These are phyloP conservation scores for Diatrype stigma DNA, from an alignment of 2,329 filamentous ascomycete genomes.

Conservation along the genomic window DNA sequence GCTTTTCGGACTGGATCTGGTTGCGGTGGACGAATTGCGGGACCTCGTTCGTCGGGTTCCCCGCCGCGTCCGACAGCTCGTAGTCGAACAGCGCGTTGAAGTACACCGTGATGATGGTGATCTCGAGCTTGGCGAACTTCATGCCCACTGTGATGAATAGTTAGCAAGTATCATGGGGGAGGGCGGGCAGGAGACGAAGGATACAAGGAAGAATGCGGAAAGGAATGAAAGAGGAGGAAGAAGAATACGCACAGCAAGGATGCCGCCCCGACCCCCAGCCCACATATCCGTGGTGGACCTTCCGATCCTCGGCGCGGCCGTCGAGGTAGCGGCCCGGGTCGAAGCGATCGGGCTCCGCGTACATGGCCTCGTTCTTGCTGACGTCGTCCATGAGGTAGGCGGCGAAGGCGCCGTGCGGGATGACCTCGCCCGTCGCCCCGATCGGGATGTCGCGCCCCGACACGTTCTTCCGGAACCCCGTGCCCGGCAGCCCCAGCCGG, in stretches of 20 bases:
- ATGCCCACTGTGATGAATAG: slow-evolving; percentile 23
- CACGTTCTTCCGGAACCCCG: slow-evolving; percentile 48
- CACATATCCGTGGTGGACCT: slow-evolving; percentile 17
- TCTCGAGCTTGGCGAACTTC: slow-evolving; percentile 45
- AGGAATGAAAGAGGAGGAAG: slow-evolving; percentile 3
- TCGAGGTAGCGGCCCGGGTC: slow-evolving; percentile 41
- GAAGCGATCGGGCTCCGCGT: slow-evolving; percentile 37
- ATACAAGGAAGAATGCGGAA: slow-evolving; percentile 6
- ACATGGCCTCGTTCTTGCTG: slow-evolving; percentile 37
- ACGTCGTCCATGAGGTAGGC: slow-evolving; percentile 43
- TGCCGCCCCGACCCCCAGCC: slow-evolving; percentile 22
- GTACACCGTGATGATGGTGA: slow-evolving; percentile 43
- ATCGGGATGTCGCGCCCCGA: slow-evolving; percentile 41
- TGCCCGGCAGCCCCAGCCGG: slow-evolving; percentile 43
- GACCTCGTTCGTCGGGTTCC: slow-evolving; percentile 20
- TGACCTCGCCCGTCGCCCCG: slow-evolving; percentile 40
- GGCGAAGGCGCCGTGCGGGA: slow-evolving; percentile 45
- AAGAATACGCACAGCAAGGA: slow-evolving; percentile 34
- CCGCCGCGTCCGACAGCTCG: slow-evolving; percentile 33
- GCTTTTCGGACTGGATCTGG: slow-evolving; percentile 36
- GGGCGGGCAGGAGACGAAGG: not conserved
- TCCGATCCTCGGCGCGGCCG: slow-evolving; percentile 38
- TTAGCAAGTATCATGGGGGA: slow-evolving; percentile 8
- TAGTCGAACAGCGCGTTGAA: slow-evolving; percentile 43
- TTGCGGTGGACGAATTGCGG: slow-evolving; percentile 33